Conservation (phyloP, 2,329 filamentous ascomycete species). For the Calcarisporium arbuscula region DNA sequence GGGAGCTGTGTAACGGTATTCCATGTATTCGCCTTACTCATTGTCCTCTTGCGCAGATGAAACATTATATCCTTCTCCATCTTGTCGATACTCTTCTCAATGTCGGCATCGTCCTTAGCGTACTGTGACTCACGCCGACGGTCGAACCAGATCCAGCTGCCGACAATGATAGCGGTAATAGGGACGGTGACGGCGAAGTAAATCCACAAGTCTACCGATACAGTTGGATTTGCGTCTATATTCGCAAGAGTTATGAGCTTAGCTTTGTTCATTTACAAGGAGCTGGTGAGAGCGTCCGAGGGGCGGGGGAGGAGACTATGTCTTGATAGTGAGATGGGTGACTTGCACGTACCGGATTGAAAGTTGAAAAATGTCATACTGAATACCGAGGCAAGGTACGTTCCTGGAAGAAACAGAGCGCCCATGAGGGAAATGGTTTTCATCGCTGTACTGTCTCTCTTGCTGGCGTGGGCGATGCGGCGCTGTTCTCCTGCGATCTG, state of each 20-base stretch:
- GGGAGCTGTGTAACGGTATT: too few species aligned
- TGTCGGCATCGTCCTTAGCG: constrained; percentile 40
- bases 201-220: constrained; percentile 52
- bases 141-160: constrained; percentile 50
- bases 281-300: constrained; percentile 3
- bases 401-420: constrained; percentile 57
- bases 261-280: constrained; percentile 5
- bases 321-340: not conserved
- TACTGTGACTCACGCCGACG: constrained; percentile 42
- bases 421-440: constrained; percentile 59
- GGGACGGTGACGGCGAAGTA: constrained; percentile 58
- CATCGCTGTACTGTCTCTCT: constrained; percentile 58
- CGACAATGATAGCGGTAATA: constrained; percentile 48
- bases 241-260: not conserved
- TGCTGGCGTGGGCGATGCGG: constrained; percentile 52
- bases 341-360: constrained; percentile 30
- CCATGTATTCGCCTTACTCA: constrained; percentile 51
- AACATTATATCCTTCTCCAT: constrained; percentile 54
- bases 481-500: constrained; percentile 57
- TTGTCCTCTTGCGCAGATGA: constrained; percentile 48
- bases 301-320: constrained; percentile 1
- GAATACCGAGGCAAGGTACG: constrained; percentile 57
- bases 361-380: constrained; percentile 64
- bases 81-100: constrained; percentile 47
- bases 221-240: constrained; percentile 30